Base-by-base conservation (phyloP, 164 flowering plant genomes). In the Dillenia turbinata region DNA sequence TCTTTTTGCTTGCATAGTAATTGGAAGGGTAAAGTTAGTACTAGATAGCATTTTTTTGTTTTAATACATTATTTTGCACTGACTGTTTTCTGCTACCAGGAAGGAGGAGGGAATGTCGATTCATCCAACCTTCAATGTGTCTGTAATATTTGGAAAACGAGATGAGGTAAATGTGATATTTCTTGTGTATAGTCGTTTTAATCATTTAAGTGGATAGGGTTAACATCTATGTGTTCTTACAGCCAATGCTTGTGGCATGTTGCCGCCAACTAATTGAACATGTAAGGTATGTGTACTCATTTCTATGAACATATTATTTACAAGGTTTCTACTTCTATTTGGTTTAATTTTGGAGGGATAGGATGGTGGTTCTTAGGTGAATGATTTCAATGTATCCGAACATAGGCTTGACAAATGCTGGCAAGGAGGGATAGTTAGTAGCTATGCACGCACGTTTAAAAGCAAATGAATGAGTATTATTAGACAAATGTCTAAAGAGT, bases 211-310 rank as follows among this genome's bases (percentile, higher is more conserved):
- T 44, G 68, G 57, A 66, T 51, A 63, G 19, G 59, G 62, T 48
- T 9, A 4, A 47, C 54, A 50, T 22, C 54, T 12, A 50, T 64
- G 54, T 19, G 54, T 57, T 19, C 50, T 47, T 84, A 81, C 92
- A 90, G 96, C 89, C 96, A 44, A 79, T 90, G 88, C 81, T 90
- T 5, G 75, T 81, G 49, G 88, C 94, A 11, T 85, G 90, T 75
- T 94, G 90, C 61, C 86, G 92, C 14, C 90, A 85, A 69, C 77
- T 93, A 57, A 90, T 90, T 57, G 94, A 90, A 74, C 84, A 83
- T 48, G 85, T 93, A 64, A 90, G 96, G 98, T 92, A 74, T 57
- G 56, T 59, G 33, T 26, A 26, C 33, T 2, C 33, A 26, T 26
- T 26, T 26, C 5, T 26, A 3, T 26, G 33, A 26, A 26, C 33